These are phyloP conservation scores for Cenchrus purpureus DNA, from an alignment of 176 grass and related monocot genomes.

Conservation along the genomic window DNA sequence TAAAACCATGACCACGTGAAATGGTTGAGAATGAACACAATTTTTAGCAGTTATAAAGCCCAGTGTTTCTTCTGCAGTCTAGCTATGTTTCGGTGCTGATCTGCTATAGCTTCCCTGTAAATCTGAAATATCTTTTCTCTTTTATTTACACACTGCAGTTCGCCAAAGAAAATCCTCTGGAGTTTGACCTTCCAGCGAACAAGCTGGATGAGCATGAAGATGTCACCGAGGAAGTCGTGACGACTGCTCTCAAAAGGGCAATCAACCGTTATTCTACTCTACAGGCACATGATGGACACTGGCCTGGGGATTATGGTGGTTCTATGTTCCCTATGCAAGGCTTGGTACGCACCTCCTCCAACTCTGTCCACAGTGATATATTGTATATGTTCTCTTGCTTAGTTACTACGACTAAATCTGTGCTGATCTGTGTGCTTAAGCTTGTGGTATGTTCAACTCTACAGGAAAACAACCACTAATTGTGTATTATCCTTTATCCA, in stretches of 20 bases:
- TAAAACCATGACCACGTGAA: too few species aligned
- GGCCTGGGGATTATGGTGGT: conserved; percentile 86
- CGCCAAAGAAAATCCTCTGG: conserved; percentile 68
- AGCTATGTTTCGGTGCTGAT: not conserved
- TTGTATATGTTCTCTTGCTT: conserved; percentile 2
- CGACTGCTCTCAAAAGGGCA: conserved; percentile 61
- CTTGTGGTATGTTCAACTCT: too few species aligned
- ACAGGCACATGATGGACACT: conserved; percentile 88
- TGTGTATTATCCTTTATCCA: conserved; percentile 43
- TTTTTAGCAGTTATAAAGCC: not conserved
- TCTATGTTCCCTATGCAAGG: conserved; percentile 90
- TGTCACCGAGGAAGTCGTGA: conserved; percentile 69
- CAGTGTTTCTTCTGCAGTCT: not conserved
- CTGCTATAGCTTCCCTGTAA: not conserved
- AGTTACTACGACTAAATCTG: too few species aligned
- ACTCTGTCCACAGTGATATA: not conserved
- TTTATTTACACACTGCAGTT: conserved; percentile 62
- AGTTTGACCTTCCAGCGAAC: conserved; percentile 59
- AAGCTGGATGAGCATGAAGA: conserved; percentile 74
- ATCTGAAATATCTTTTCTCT: not conserved
- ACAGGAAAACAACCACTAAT: conserved; percentile 12
- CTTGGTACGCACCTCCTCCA: conserved; percentile 58
- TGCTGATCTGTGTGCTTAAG: too few species aligned
- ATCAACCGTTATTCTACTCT: conserved; percentile 67
- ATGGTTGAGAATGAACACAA: too few species aligned